Evolutionary conservation across 306 rosid genomes (phyloP).

Genomic region (Betula pendula): DNA sequence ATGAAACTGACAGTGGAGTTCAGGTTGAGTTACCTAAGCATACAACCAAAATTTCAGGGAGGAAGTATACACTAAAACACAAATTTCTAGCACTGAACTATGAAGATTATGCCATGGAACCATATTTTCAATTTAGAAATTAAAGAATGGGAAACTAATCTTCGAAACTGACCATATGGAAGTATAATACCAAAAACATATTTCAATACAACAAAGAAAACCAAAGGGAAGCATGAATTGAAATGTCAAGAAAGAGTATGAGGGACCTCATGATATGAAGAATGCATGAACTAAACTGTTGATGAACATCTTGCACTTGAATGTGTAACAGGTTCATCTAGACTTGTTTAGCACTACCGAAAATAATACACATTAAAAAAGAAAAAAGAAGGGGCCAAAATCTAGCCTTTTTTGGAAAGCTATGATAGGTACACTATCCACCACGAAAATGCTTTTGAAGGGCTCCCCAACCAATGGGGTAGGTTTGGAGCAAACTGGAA

Average conservation of each 20-base stretch:
- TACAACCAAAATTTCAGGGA: conserved; percentile 23
- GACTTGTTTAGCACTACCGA: neutral
- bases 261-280: neutral
- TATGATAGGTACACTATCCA: neutral
- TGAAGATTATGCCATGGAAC: conserved; percentile 1
- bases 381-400: neutral
- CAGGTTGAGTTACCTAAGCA: conserved; percentile 56
- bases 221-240: conserved; percentile 11
- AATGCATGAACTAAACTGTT: neutral
- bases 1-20: conserved; percentile 59
- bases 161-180: conserved; percentile 3
- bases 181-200: neutral
- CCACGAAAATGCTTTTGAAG: neutral
- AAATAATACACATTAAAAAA: neutral
- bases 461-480: neutral
- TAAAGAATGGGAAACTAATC: conserved; percentile 17
- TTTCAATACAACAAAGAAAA: neutral
- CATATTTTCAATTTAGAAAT: conserved; percentile 18
- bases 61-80: neutral
- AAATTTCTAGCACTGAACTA: conserved; percentile 12
- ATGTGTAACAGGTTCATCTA: neutral
- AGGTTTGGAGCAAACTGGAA: neutral
- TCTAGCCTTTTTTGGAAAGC: neutral
- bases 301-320: neutral
- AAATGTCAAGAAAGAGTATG: neutral